Percentiles rank a stretch among this genome's conserved stretches.
phyloP scores from a whole-genome alignment of 2,329 filamentous ascomycete genomes.

The Arthrinium puccinioides region DNA sequence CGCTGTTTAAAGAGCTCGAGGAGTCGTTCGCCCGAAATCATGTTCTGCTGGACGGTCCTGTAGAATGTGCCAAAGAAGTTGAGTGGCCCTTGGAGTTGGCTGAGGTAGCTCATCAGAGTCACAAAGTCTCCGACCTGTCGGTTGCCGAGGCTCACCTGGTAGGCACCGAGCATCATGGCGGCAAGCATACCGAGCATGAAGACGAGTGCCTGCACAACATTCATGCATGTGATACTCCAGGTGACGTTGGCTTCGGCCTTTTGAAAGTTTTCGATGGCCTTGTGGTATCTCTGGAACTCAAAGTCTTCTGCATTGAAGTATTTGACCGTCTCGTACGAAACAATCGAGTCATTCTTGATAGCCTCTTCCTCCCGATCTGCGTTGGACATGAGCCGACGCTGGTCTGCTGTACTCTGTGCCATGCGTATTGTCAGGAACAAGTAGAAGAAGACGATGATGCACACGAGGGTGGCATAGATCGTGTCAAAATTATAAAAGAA shows the following conservation, averaged over 20 bases:
- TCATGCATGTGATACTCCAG: conserved; percentile 71
- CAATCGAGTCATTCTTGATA: conserved; percentile 97
- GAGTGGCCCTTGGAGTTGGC: conserved; percentile 70
- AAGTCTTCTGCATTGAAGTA: conserved; percentile 82
- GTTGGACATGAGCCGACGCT: conserved; percentile 90
- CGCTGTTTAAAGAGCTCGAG: conserved; percentile 94
- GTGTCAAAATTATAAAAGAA: conserved; percentile 75
- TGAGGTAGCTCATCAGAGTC: conserved; percentile 66
- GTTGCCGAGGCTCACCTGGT: conserved; percentile 63
- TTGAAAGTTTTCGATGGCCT: conserved; percentile 66
- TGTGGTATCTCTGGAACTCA: conserved; percentile 67
- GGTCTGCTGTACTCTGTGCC: conserved; percentile 86
- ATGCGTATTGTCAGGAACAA: conserved; percentile 94
- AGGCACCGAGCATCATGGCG: conserved; percentile 67
- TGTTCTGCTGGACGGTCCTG: conserved; percentile 86
- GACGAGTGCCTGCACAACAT: conserved; percentile 71
- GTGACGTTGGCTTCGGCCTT: conserved; percentile 69
- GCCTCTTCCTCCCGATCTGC: conserved; percentile 92
- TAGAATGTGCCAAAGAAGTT: conserved; percentile 96
- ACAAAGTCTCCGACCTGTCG: conserved; percentile 66
- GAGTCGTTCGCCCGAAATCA: conserved; percentile 95
- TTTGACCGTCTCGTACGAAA: conserved; percentile 94
- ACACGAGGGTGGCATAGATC: conserved; percentile 83
- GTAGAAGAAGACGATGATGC: conserved; percentile 91
- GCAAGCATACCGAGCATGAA: conserved; percentile 72